Evolutionary conservation across 225 moss, liverwort and hornwort species (phyloP).

Genomic region (Straminergon stramineum): DNA sequence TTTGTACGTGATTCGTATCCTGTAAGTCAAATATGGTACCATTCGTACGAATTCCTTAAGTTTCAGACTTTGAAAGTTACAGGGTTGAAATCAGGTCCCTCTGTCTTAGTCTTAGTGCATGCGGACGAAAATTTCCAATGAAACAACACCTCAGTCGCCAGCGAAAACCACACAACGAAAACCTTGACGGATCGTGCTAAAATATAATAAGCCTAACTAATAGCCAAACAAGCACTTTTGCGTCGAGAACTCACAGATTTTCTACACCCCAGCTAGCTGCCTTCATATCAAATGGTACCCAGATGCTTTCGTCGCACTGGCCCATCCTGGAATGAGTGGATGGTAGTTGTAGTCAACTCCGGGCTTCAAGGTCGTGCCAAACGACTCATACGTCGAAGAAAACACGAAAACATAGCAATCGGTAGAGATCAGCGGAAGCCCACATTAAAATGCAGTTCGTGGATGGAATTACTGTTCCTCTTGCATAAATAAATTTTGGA

Average conservation of each 20-base stretch:
- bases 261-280: background rate
- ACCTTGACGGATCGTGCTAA: background rate
- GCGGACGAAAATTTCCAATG: background rate
- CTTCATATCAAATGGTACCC: background rate
- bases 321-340: background rate
- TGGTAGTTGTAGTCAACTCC: too few species aligned
- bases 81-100: too few species aligned
- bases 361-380: background rate
- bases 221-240: background rate
- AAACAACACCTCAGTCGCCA: background rate
- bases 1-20: too few species aligned
- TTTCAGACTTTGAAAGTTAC: too few species aligned
- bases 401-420: background rate
- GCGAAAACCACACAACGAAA: background rate
- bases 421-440: background rate
- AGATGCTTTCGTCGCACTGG: background rate
- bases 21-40: too few species aligned
- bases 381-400: background rate
- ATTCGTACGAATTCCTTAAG: too few species aligned
- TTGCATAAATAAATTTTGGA: background rate
- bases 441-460: background rate
- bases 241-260: fast-evolving
- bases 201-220: background rate
- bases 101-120: too few species aligned
- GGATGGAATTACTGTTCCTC: background rate